phyloP scores from a whole-genome alignment of 345 rosid genomes.

The Acer campestre region DNA sequence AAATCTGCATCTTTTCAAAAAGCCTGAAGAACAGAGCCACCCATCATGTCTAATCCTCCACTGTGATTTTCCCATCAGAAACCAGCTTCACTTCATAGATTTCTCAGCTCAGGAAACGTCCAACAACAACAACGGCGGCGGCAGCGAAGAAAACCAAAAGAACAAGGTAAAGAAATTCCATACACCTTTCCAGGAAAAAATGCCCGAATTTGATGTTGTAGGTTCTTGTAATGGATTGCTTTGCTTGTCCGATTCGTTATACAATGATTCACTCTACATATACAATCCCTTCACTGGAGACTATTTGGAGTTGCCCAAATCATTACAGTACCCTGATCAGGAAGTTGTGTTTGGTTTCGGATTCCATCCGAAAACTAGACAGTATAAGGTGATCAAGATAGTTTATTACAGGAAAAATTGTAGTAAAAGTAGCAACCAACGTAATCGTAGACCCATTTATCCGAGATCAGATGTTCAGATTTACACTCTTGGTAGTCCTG shows the following conservation, averaged over 20 bases:
- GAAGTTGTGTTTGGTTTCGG: slow-evolving; percentile 69
- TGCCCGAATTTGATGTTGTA: slow-evolving; percentile 52
- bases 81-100: slow-evolving; percentile 54
- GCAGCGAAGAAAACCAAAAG: background rate
- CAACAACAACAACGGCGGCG: background rate
- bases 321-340: slow-evolving; percentile 38
- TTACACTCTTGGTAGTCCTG: slow-evolving; percentile 43
- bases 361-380: slow-evolving; percentile 43
- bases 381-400: slow-evolving; percentile 67
- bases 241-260: slow-evolving; percentile 50
- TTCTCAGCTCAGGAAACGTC: slow-evolving; percentile 24
- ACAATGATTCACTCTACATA: slow-evolving; percentile 41
- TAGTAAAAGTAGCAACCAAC: slow-evolving; percentile 16
- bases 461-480: slow-evolving; percentile 61
- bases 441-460: slow-evolving; percentile 37
- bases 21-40: slow-evolving; percentile 13
- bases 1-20: slow-evolving; percentile 26
- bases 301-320: slow-evolving; percentile 43
- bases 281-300: slow-evolving; percentile 65
- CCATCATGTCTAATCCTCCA: slow-evolving; percentile 60
- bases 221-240: slow-evolving; percentile 71
- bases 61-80: slow-evolving; percentile 55
- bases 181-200: slow-evolving; percentile 36
- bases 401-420: slow-evolving; percentile 42
- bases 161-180: slow-evolving; percentile 43